Evolutionary conservation across 768 basidiomycete genomes (phyloP).

Genomic region (Leccinum subgranulosum): DNA sequence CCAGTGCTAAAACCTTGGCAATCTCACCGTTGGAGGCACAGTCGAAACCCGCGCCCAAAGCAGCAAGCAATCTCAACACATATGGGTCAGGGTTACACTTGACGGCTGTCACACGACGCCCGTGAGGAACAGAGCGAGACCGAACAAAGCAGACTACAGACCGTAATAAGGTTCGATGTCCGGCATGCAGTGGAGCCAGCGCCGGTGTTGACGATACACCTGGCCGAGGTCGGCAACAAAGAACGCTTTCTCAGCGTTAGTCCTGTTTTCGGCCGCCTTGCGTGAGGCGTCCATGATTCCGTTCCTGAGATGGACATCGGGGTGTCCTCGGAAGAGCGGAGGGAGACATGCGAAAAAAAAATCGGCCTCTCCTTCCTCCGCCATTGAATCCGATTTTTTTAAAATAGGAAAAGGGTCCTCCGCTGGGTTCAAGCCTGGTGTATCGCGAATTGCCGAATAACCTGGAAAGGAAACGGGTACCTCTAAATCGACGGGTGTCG

Average conservation of each 20-base stretch:
- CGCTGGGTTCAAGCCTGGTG: slow-evolving; percentile 11
- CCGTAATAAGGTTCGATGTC: slow-evolving; percentile 95
- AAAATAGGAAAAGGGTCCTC: slow-evolving; percentile 20
- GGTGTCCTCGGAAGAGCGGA: slow-evolving; percentile 63
- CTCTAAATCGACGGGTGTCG: slow-evolving; percentile 27
- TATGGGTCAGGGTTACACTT: slow-evolving; percentile 99
- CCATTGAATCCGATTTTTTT: slow-evolving; percentile 50
- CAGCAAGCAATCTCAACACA: slow-evolving; percentile 84
- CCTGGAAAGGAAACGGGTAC: slow-evolving; percentile 30
- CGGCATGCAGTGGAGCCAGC: slow-evolving; percentile 77
- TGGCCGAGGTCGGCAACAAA: slow-evolving; percentile 92
- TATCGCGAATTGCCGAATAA: slow-evolving; percentile 23
- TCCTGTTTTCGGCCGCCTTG: slow-evolving; percentile 48
- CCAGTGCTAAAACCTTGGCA: slow-evolving; percentile 67
- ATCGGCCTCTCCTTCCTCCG: slow-evolving; percentile 35
- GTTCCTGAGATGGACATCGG: slow-evolving; percentile 69
- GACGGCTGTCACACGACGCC: slow-evolving; percentile 55
- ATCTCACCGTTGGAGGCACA: slow-evolving; percentile 97
- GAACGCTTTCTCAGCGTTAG: slow-evolving; percentile 89
- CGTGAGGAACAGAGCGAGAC: slow-evolving; percentile 26
- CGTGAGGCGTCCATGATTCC: slow-evolving; percentile 68
- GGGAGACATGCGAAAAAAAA: slow-evolving; percentile 61
- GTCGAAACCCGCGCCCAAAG: slow-evolving; percentile 92
- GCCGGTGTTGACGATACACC: slow-evolving; percentile 79
- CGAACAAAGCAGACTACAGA: slow-evolving; percentile 36